Conservation (phyloP, 306 rosid species). For the Rubus parviflorus region DNA sequence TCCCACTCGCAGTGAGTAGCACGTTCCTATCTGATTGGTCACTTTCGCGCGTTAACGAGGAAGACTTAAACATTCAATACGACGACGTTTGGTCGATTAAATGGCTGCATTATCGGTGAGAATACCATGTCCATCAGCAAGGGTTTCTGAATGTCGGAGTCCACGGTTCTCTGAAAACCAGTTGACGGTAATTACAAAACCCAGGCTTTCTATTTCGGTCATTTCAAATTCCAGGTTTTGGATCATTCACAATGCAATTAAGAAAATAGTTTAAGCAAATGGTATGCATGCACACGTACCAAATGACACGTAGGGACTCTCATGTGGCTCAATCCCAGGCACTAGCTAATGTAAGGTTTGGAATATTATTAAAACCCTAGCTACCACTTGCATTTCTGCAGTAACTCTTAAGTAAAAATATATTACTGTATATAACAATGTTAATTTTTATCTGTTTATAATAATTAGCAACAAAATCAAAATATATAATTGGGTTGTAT, state of each 20-base stretch:
- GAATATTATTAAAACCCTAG: too few relatives aligned
- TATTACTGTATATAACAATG: too few relatives aligned
- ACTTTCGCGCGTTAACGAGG: not conserved
- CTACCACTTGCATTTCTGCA: not conserved
- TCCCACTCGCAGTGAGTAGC: not conserved
- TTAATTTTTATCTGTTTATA: not conserved
- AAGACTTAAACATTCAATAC: not conserved
- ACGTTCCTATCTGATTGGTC: not conserved
- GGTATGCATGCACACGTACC: not conserved
- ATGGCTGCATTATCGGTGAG: too few relatives aligned
- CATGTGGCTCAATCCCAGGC: not conserved
- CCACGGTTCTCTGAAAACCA: constrained; percentile 16
- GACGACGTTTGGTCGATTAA: not conserved
- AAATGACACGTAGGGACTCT: not conserved
- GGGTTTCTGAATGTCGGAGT: not conserved
- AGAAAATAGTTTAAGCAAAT: not conserved
- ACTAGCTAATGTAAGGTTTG: too few relatives aligned
- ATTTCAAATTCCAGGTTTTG: not conserved
- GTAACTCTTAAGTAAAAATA: not conserved
- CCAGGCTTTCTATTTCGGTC: not conserved
- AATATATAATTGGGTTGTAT: too few relatives aligned
- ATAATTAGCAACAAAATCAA: too few relatives aligned
- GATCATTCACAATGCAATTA: not conserved
- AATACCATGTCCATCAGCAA: constrained; percentile 24
- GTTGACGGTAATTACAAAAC: constrained; percentile 13